Conservation (phyloP, 164 flowering plant genomes). For the Liriodendron chinense region DNA sequence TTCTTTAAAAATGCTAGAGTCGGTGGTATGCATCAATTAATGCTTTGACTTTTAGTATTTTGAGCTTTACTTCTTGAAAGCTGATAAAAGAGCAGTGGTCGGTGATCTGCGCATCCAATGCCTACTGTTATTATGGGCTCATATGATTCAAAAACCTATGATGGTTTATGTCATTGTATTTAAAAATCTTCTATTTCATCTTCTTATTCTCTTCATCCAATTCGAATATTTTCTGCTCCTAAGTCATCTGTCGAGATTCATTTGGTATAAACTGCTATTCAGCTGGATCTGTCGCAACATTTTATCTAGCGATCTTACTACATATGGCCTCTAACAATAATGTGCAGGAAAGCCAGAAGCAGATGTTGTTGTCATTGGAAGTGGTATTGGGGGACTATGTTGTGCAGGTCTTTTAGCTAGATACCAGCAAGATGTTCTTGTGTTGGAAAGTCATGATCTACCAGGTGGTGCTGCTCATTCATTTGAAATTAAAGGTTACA, state of each 20-base stretch:
- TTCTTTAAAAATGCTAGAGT: not conserved
- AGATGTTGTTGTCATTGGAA: constrained; percentile 89
- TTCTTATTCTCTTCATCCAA: too few species aligned
- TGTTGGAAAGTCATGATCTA: constrained; percentile 84
- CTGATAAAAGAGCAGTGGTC: not conserved
- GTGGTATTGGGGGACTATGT: constrained; percentile 92
- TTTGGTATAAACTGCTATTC: not conserved
- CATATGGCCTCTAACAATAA: too few species aligned
- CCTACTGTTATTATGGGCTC: not conserved
- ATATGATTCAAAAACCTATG: too few species aligned
- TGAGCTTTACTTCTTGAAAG: not conserved
- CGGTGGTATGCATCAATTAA: not conserved
- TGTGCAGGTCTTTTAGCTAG: constrained; percentile 82
- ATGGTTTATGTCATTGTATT: too few species aligned
- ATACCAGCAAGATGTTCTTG: constrained; percentile 79
- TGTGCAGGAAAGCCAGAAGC: constrained; percentile 80
- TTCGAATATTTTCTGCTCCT: too few species aligned
- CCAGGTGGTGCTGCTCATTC: constrained; percentile 99
- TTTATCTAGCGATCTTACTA: too few species aligned
- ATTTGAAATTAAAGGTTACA: constrained; percentile 73
- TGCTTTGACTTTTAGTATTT: not conserved
- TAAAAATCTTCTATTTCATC: too few species aligned
- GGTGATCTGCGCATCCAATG: not conserved
- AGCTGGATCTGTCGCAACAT: too few species aligned
- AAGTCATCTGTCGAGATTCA: not conserved